Conservation (phyloP, 1,284 basidiomycete genomes). For the Cryptococcus jaspeensis region DNA sequence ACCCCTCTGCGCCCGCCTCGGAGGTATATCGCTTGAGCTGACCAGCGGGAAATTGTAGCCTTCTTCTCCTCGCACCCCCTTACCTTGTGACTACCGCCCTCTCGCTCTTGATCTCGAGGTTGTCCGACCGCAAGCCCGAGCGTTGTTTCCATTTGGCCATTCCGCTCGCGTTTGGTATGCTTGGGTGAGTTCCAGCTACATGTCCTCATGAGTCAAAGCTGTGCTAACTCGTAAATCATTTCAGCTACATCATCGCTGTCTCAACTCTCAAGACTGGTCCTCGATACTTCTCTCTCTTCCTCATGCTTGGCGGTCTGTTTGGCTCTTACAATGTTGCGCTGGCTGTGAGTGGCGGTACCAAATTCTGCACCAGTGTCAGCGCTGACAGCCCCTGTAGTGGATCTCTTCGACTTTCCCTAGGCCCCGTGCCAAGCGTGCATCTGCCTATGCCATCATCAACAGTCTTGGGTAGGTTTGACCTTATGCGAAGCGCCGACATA, state of each 20-base stretch:
- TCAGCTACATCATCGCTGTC: conserved; percentile 29
- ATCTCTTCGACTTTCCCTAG: conserved; percentile 38
- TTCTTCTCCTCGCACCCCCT: conserved; percentile 41
- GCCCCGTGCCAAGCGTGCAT: conserved; percentile 36
- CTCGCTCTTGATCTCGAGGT: conserved; percentile 32
- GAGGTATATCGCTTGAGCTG: not conserved
- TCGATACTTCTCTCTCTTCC: conserved; percentile 41
- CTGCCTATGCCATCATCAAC: conserved; percentile 42
- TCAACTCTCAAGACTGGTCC: conserved; percentile 28
- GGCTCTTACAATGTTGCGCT: conserved; percentile 35
- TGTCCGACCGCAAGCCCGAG: conserved; percentile 32
- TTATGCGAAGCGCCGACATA: not conserved
- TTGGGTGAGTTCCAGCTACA: conserved; percentile 22
- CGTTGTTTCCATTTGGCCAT: conserved; percentile 47
- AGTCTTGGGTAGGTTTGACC: conserved; percentile 27
- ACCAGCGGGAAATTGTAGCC: conserved; percentile 6
- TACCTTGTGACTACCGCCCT: conserved; percentile 38
- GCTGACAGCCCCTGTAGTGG: too few species aligned
- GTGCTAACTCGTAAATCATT: too few species aligned
- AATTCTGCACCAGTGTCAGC: not conserved
- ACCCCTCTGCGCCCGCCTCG: not conserved
- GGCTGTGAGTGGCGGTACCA: conserved; percentile 7
- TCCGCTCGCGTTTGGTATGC: conserved; percentile 43
- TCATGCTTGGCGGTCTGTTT: conserved; percentile 35
- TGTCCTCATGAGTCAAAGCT: too few species aligned